phyloP scores from a whole-genome alignment of 2,329 filamentous ascomycete species.

The Diaporthe aspalathi region DNA sequence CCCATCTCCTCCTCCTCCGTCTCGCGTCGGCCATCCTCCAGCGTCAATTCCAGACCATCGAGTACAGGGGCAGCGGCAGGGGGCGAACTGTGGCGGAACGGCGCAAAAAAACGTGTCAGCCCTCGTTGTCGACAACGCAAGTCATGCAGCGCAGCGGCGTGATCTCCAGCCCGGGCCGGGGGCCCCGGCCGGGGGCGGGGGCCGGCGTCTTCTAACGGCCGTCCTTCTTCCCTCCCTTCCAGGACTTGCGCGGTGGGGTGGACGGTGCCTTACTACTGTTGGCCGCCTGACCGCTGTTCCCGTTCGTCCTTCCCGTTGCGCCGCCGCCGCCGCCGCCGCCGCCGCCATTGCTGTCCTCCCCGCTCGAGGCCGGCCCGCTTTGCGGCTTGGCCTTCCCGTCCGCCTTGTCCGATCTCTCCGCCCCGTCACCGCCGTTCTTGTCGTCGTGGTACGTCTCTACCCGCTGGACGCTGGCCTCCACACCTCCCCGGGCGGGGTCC shows the following conservation, averaged over 20 bases:
- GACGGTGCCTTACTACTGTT: slow-evolving; percentile 27
- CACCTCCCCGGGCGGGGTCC: slow-evolving; percentile 26
- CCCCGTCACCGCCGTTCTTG: neutral
- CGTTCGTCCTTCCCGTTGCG: slow-evolving; percentile 2
- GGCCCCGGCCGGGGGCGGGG: neutral
- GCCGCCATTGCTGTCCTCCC: neutral
- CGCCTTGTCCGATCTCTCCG: neutral
- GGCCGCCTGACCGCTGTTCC: slow-evolving; percentile 18
- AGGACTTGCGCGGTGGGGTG: slow-evolving; percentile 25
- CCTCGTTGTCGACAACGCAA: slow-evolving; percentile 1
- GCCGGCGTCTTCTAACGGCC: slow-evolving; percentile 1
- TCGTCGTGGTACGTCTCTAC: slow-evolving; percentile 14
- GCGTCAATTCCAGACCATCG: slow-evolving; percentile 3
- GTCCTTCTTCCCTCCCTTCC: slow-evolving; percentile 28
- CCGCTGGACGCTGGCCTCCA: slow-evolving; percentile 32
- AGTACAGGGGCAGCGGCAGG: slow-evolving; percentile 16
- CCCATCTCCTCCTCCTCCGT: neutral
- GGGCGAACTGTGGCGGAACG: slow-evolving; percentile 3
- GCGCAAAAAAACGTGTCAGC: slow-evolving; percentile 12
- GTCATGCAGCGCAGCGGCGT: slow-evolving; percentile 1
- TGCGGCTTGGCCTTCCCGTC: neutral
- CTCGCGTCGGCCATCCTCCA: neutral
- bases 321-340: neutral
- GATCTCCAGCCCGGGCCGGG: neutral
- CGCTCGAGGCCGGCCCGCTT: neutral